These are phyloP conservation scores for Linum trigynum DNA, from an alignment of 345 rosid species.

Conservation along the genomic window DNA sequence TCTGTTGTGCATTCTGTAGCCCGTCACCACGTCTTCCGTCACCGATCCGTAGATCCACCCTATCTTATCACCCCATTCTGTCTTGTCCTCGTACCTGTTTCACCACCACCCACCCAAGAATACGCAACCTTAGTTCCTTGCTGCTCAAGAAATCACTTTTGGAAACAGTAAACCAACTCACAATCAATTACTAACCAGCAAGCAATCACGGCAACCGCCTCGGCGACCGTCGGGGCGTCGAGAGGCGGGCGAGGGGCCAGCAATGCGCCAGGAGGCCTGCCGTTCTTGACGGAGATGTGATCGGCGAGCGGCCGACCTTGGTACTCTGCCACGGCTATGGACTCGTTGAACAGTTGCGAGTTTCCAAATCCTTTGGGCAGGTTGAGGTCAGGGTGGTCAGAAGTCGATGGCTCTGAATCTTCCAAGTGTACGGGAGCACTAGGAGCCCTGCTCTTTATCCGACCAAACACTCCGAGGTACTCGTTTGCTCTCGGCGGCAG, in stretches of 20 bases:
- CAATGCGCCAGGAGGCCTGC: conserved; percentile 86
- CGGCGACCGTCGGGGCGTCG: conserved; percentile 94
- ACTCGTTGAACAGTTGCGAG: conserved; percentile 57
- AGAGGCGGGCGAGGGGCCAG: conserved; percentile 69
- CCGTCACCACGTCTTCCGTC: conserved; percentile 83
- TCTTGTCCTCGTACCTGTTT: conserved; percentile 68
- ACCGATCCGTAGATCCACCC: conserved; percentile 93
- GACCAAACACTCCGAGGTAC: conserved; percentile 63
- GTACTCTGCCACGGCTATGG: conserved; percentile 70
- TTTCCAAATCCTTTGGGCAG: conserved; percentile 69
- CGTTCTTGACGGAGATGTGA: conserved; percentile 83
- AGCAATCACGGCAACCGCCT: conserved; percentile 87
- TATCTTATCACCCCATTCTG: conserved; percentile 77
- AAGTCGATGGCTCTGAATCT: conserved; percentile 43
- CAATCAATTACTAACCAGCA: conserved; percentile 46
- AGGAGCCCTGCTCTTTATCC: conserved; percentile 36
- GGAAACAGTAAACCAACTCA: neutral
- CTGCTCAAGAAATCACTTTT: neutral
- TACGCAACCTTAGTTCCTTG: neutral
- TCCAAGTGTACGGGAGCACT: conserved; percentile 25
- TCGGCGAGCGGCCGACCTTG: conserved; percentile 96
- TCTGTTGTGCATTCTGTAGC: conserved; percentile 94
- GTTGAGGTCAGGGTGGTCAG: conserved; percentile 60
- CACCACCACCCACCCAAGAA: neutral
- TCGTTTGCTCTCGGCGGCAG: conserved; percentile 88